Percentiles rank a stretch among this genome's conserved stretches.
Conservation (phyloP, 2,329 filamentous ascomycete genomes). For the Cercospora sp. region DNA sequence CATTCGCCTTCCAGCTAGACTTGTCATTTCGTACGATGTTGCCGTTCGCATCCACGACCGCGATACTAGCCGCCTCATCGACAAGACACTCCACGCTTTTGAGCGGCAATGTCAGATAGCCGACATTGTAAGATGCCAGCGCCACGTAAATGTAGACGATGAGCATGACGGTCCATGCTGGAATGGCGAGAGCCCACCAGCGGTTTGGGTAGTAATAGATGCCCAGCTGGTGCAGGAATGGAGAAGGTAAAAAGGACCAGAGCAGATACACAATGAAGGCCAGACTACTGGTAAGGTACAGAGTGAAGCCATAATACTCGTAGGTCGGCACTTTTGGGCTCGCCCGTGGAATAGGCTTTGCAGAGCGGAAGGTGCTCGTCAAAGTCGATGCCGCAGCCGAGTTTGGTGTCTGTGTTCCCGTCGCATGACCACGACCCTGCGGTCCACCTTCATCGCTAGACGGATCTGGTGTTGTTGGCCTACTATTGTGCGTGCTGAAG, state of each 20-base stretch:
- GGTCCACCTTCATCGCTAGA: conserved; percentile 71
- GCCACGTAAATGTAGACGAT: conserved; percentile 94
- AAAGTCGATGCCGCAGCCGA: conserved; percentile 63
- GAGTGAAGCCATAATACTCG: conserved; percentile 97
- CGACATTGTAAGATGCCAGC: conserved; percentile 85
- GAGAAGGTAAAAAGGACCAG: conserved; percentile 90
- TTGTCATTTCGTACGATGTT: conserved; percentile 47
- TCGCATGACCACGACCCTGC: conserved; percentile 35
- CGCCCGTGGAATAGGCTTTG: conserved; percentile 72
- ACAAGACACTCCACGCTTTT: conserved; percentile 83
- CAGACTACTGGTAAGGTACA: conserved; percentile 85
- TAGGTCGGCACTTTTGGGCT: conserved; percentile 96
- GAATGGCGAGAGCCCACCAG: conserved; percentile 95
- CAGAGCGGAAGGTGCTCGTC: conserved; percentile 53
- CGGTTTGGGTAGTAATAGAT: conserved; percentile 97
- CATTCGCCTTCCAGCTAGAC: conserved; percentile 30
- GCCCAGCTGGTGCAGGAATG: conserved; percentile 86
- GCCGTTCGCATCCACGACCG: conserved; percentile 74
- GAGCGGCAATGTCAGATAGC: conserved; percentile 80
- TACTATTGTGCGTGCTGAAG: conserved; percentile 67
- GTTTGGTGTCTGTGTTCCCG: conserved; percentile 47
- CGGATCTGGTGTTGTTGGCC: conserved; percentile 90
- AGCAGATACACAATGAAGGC: conserved; percentile 72
- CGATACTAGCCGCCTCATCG: conserved; percentile 84
- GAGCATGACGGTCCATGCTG: conserved; percentile 83